Percentiles rank a stretch among this genome's conserved stretches.
phyloP scores from a whole-genome alignment of 1,284 basidiomycete species.

The Boletus holoroseus region DNA sequence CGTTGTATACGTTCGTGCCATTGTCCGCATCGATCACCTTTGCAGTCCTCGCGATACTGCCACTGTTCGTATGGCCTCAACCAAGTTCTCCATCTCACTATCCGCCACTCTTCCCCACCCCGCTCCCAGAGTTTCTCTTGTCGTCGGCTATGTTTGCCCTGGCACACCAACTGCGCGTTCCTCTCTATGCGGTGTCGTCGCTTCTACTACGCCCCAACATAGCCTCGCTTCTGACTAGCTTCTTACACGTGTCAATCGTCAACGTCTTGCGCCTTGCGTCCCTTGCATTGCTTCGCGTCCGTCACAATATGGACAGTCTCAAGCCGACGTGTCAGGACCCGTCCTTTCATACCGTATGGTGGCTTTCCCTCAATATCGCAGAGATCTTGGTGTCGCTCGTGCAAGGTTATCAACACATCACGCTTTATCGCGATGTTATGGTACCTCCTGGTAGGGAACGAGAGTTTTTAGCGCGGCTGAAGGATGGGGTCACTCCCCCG shows the following conservation, averaged over 20 bases:
- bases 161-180: slow-evolving; percentile 50
- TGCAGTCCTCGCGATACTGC: slow-evolving; percentile 45
- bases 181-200: slow-evolving; percentile 39
- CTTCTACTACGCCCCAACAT: slow-evolving; percentile 32
- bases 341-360: slow-evolving; percentile 65
- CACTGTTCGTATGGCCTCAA: slow-evolving; percentile 42
- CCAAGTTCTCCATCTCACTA: slow-evolving; percentile 36
- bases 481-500: slow-evolving; percentile 13
- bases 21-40: slow-evolving; percentile 46
- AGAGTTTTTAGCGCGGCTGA: slow-evolving; percentile 31
- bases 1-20: slow-evolving; percentile 54
- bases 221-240: slow-evolving; percentile 45
- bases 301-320: slow-evolving; percentile 39
- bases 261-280: slow-evolving; percentile 51
- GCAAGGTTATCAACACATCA: slow-evolving; percentile 64
- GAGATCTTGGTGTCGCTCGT: slow-evolving; percentile 57
- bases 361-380: slow-evolving; percentile 62
- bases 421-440: slow-evolving; percentile 61
- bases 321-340: slow-evolving; percentile 51
- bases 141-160: slow-evolving; percentile 58
- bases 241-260: slow-evolving; percentile 45
- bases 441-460: slow-evolving; percentile 40
- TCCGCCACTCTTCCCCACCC: slow-evolving; percentile 47
- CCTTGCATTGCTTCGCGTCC: slow-evolving; percentile 50
- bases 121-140: slow-evolving; percentile 54